A percentile compares a stretch with the other conserved stretches of the same genome.
phyloP scores from a whole-genome alignment of 164 flowering plant species.

The Vitis riparia region DNA sequence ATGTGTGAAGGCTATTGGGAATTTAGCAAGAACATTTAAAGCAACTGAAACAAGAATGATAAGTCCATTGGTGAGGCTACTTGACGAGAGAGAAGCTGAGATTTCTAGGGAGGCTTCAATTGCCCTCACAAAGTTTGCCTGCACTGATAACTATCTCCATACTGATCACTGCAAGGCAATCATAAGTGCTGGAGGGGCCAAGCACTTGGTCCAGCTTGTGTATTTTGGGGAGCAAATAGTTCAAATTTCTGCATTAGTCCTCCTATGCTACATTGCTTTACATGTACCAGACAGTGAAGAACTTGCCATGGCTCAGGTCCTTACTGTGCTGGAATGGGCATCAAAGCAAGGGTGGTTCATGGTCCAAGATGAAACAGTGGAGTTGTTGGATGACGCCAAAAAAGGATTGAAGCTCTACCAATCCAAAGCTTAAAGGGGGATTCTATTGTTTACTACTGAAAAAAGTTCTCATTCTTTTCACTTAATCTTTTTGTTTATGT shows the following conservation, averaged over 20 bases:
- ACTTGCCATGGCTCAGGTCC: constrained; percentile 47
- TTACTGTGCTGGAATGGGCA: constrained; percentile 57
- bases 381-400: constrained; percentile 45
- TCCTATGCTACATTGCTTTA: constrained; percentile 44
- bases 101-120: constrained; percentile 40
- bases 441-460: constrained; percentile 16
- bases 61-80: constrained; percentile 48
- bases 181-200: constrained; percentile 47
- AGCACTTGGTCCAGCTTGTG: constrained; percentile 48
- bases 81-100: constrained; percentile 51
- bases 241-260: constrained; percentile 28
- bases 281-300: constrained; percentile 56
- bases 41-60: constrained; percentile 62
- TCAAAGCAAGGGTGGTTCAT: constrained; percentile 35
- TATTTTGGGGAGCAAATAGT: constrained; percentile 52
- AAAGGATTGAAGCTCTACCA: constrained; percentile 55
- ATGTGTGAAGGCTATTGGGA: constrained; percentile 50
- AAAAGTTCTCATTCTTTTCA: not conserved
- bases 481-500: not conserved
- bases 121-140: constrained; percentile 53
- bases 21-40: constrained; percentile 53
- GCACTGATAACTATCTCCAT: constrained; percentile 46
- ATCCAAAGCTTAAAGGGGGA: constrained; percentile 45
- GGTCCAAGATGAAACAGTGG: constrained; percentile 31
- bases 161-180: constrained; percentile 53